Evolutionary conservation across 345 rosid species (phyloP).

Genomic region (Aurinia saxatilis): DNA sequence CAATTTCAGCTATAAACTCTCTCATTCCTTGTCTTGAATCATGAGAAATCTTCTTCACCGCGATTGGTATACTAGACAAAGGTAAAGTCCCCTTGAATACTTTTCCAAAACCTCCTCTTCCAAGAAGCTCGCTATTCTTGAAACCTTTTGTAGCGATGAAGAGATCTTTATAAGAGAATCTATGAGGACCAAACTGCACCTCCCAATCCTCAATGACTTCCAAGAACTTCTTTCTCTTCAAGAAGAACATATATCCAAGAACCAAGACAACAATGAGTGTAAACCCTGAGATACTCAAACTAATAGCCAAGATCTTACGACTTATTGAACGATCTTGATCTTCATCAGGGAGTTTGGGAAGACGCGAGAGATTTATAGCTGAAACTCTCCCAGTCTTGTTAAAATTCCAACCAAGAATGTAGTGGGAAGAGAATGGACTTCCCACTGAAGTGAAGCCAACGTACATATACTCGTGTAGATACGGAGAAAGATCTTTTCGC

Average conservation of each 20-base stretch:
- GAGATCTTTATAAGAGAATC: slow-evolving; percentile 52
- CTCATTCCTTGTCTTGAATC: slow-evolving; percentile 66
- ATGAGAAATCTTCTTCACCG: slow-evolving; percentile 55
- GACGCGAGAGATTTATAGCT: slow-evolving; percentile 28
- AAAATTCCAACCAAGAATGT: slow-evolving; percentile 67
- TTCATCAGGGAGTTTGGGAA: slow-evolving; percentile 31
- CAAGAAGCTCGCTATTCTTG: slow-evolving; percentile 53
- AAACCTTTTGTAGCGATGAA: slow-evolving; percentile 55
- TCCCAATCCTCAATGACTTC: slow-evolving; percentile 59
- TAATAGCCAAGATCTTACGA: slow-evolving; percentile 27
- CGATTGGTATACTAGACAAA: slow-evolving; percentile 32
- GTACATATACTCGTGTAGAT: slow-evolving; percentile 33
- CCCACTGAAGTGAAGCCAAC: slow-evolving; percentile 74
- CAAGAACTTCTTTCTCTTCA: slow-evolving; percentile 20
- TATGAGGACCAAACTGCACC: slow-evolving; percentile 56
- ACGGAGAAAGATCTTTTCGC: slow-evolving; percentile 8
- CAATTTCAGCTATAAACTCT: slow-evolving; percentile 71
- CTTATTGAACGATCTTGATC: slow-evolving; percentile 12
- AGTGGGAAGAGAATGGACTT: slow-evolving; percentile 42
- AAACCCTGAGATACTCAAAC: slow-evolving; percentile 26
- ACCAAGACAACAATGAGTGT: slow-evolving; percentile 24
- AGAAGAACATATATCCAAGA: background rate
- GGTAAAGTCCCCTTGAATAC: slow-evolving; percentile 59
- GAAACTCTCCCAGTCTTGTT: slow-evolving; percentile 30
- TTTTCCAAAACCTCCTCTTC: slow-evolving; percentile 62